Base-by-base conservation (phyloP, 257 asterid species). In the Nicotiana tomentosiformis region DNA sequence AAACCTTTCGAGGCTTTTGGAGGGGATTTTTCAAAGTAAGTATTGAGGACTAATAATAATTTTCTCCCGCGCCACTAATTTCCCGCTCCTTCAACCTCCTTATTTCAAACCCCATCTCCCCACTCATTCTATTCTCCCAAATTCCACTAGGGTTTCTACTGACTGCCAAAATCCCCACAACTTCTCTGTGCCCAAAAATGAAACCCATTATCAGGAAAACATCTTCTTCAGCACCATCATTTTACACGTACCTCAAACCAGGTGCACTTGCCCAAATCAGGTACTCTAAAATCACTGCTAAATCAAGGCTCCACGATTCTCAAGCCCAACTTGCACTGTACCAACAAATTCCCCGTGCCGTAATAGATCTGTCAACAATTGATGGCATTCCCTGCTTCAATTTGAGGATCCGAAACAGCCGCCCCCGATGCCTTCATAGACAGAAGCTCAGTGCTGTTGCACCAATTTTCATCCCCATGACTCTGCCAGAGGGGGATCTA, bases 231-330 rank as follows among this genome's bases (percentile, higher is more conserved):
- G 85, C 51, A 9, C 51, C 51, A 43, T 43, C 51, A 43, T 43
- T 82, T 39, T 80, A 85, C 89, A 90, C 87, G 61, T 91, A 88
- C 81, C 87, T 91, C 37, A 90, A 91, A 87, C 95, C 95, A 4
- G 95, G 95, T 29, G 93, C 91, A 3, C 87, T 91, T 12, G 92
- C 95, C 11, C 89, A 90, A 35, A 86, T 91, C 88, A 60, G 92
- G n/a, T 86, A 90, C 90, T 88, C 93, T 15, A 91, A 87, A 51
- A 90, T 90, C 78, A 85, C 91, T 4, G 92, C 91, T 16, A 89
- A 88, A 90, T 90, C 93, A 46, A 88, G 85, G 23, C 58, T 86
- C 72, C 81, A 82, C 32, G 86, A 86, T n/a, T 86, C 90, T 8
- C 82, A 82, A 78, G 39, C 90, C 69, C 86, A 86, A 72, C 72